These are phyloP conservation scores for Paecilomyces fulvus DNA, from an alignment of 2,329 filamentous ascomycete species.

Conservation along the genomic window DNA sequence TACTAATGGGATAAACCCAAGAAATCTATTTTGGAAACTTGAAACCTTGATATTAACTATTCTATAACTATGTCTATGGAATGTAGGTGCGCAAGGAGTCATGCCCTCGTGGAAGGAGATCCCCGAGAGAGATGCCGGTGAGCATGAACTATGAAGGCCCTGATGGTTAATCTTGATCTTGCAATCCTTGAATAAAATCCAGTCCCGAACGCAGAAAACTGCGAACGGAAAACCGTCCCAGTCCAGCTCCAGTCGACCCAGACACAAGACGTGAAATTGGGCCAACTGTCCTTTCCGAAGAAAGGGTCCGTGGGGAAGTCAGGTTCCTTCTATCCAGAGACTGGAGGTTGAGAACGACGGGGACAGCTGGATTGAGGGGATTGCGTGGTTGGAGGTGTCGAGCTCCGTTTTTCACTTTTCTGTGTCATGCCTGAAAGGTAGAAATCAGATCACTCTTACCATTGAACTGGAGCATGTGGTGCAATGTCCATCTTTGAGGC, in stretches of 20 bases:
- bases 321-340: neutral
- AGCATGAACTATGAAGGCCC: constrained; percentile 42
- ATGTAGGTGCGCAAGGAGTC: constrained; percentile 40
- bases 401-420: neutral
- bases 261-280: constrained; percentile 34
- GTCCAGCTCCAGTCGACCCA: constrained; percentile 17
- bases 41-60: neutral
- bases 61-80: neutral
- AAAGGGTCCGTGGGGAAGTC: constrained; percentile 21
- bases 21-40: neutral
- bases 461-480: neutral
- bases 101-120: constrained; percentile 32
- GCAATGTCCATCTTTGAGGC: neutral
- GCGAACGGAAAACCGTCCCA: constrained; percentile 1
- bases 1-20: neutral
- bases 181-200: constrained; percentile 17
- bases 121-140: constrained; percentile 13
- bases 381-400: constrained; percentile 14
- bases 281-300: constrained; percentile 25
- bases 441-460: neutral
- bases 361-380: constrained; percentile 28
- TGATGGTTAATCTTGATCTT: constrained; percentile 23
- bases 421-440: neutral
- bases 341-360: constrained; percentile 8
- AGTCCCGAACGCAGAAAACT: constrained; percentile 2